Evolutionary conservation across 257 asterid species (phyloP), one percentile per base, ranked within the genome.

Genomic region (Asclepias syriaca): DNA sequence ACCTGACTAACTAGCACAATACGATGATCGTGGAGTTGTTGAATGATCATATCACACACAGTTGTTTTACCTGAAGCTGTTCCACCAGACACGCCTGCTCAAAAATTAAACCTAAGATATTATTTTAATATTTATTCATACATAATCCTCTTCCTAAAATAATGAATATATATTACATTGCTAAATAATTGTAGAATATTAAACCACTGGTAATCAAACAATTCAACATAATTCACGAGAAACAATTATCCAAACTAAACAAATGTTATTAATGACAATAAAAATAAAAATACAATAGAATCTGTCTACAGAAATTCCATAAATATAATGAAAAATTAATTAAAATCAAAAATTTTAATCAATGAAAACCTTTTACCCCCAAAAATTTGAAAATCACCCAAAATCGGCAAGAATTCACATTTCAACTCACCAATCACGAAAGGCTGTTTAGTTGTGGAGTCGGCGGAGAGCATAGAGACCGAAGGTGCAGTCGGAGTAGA

Each of bases 21-120:
- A 14, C 98, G 99, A 70, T 95, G 99, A 85, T 95, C 99, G 63
- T 95, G 99, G 69, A 95, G 96, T 84, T 92, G 99, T 81, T 95
- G 99, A 75, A 95, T 95, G 78, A 95, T 95, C 99, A 95, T 90
- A 78, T 95, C 99, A 76, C 99, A 95, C 22, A 95, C 99, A 0
- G 99, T 95, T 12, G 98, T 90, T 80, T 95, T 95, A 54, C 98
- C 99, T 0, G 99, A 95, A 7, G 99, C 99, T 58, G 99, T 95
- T 27, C 99, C 99, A 43, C 99, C 99, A 27, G 99, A 95, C 82
- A 95, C 98, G 75, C 98, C 98, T 95, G 72, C 74, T 48, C 88
- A 64, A 59, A 49, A 74, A 70, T 57, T 49, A n/a, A 24, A 21
- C 46, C 59, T 65, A 11, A 55, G 7, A 45, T 67, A 54, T 34